Conservation (phyloP, 176 grass and related monocot genomes). For the Hsuehochloa calcarea region DNA sequence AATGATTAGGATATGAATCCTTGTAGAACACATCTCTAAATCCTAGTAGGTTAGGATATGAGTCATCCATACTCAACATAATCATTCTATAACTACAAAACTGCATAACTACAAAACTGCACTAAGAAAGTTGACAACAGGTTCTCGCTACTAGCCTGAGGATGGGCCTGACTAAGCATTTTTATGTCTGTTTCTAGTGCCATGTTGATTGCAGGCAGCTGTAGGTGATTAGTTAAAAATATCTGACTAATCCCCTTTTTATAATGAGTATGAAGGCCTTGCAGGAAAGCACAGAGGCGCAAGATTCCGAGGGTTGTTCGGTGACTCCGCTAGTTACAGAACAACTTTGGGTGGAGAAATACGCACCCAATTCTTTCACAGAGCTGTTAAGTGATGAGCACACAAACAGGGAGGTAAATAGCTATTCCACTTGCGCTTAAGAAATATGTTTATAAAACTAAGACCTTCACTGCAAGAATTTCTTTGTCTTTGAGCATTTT, state of each 20-base stretch:
- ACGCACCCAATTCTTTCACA: conserved; percentile 82
- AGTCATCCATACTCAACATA: no score
- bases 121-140: background rate
- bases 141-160: background rate
- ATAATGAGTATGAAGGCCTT: conserved; percentile 57
- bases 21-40: no score
- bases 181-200: background rate
- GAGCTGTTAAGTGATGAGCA: conserved; percentile 93
- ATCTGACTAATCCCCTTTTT: conserved; percentile 17
- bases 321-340: conserved; percentile 49
- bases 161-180: background rate
- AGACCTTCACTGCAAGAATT: conserved; percentile 3
- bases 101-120: background rate
- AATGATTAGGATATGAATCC: no score
- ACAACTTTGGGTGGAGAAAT: conserved; percentile 95
- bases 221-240: background rate
- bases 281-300: conserved; percentile 56
- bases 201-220: conserved; percentile 6
- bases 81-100: background rate
- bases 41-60: no score
- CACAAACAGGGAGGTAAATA: conserved; percentile 82
- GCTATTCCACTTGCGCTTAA: conserved; percentile 16
- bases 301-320: conserved; percentile 27
- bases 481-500: background rate
- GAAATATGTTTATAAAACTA: background rate